Evolutionary conservation across 257 asterid species (phyloP).

Genomic region (Perilla frutescens): DNA sequence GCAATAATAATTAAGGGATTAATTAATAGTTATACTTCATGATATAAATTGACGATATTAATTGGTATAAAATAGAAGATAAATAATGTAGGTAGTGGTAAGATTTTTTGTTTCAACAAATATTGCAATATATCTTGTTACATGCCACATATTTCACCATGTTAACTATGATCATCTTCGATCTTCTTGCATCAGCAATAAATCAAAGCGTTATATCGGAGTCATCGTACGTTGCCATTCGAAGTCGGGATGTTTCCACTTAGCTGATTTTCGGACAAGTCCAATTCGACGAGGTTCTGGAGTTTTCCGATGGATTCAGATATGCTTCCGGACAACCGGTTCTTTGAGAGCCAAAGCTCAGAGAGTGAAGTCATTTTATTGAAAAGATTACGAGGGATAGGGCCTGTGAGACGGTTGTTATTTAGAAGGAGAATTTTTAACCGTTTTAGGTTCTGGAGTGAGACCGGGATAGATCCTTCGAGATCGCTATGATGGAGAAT

Average conservation of each 20-base stretch:
- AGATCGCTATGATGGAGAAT: conserved; percentile 51
- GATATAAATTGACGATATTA: too few relatives aligned
- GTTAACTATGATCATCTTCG: too few relatives aligned
- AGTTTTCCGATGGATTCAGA: conserved; percentile 56
- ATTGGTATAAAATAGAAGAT: too few relatives aligned
- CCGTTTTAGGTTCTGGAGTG: conserved; percentile 35
- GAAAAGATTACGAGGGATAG: conserved; percentile 48
- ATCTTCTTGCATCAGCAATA: too few relatives aligned
- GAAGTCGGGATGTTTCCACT: conserved; percentile 52
- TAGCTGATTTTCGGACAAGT: conserved; percentile 54
- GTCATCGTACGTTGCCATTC: too few relatives aligned
- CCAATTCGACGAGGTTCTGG: conserved; percentile 37
- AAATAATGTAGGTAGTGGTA: too few relatives aligned
- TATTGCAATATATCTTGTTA: too few relatives aligned
- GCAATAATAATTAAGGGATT: too few relatives aligned
- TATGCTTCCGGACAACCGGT: conserved; percentile 49
- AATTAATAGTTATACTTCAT: too few relatives aligned
- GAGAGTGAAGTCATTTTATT: conserved; percentile 39
- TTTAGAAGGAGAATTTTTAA: conserved; percentile 45
- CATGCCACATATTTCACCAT: too few relatives aligned
- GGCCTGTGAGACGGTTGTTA: conserved; percentile 52
- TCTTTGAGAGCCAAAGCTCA: conserved; percentile 46
- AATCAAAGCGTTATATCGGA: too few relatives aligned
- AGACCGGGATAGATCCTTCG: conserved; percentile 52
- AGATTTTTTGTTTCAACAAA: too few relatives aligned